phyloP scores from a whole-genome alignment of 2,329 filamentous ascomycete species.

The Xylaria sp. region DNA sequence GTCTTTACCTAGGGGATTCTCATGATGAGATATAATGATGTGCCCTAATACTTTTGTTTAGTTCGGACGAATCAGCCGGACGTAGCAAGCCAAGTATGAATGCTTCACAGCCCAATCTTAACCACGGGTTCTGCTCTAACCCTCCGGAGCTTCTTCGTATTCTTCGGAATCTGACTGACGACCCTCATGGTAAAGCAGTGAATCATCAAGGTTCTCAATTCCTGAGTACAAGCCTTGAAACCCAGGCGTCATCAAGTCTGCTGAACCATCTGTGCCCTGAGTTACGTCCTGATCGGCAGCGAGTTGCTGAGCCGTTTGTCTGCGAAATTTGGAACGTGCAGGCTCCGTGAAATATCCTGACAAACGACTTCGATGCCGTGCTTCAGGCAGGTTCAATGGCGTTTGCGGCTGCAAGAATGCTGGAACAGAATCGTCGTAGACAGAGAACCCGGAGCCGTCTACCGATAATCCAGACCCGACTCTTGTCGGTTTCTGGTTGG shows the following conservation, averaged over 20 bases:
- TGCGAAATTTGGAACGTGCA: constrained; percentile 15
- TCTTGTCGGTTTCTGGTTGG: constrained; percentile 15
- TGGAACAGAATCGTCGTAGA: constrained; percentile 45
- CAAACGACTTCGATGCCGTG: constrained; percentile 42
- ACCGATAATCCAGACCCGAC: constrained; percentile 15
- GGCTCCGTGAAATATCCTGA: constrained; percentile 42
- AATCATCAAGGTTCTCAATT: constrained; percentile 44
- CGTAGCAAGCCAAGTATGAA: background rate
- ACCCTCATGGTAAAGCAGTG: constrained; percentile 32
- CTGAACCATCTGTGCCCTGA: constrained; percentile 33
- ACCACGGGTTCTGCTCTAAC: background rate
- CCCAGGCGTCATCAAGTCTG: constrained; percentile 39
- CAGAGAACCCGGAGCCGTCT: constrained; percentile 29
- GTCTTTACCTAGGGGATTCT: background rate
- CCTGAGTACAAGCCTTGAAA: constrained; percentile 45
- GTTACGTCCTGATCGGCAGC: constrained; percentile 8
- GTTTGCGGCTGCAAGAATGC: constrained; percentile 45
- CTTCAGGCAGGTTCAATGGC: constrained; percentile 44
- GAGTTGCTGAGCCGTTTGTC: constrained; percentile 14
- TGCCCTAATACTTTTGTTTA: background rate
- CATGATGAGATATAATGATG: background rate
- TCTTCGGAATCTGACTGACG: constrained; percentile 12
- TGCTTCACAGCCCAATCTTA: background rate
- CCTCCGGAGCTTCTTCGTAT: background rate
- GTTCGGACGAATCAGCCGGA: background rate